phyloP scores from a whole-genome alignment of 176 grass and related monocot species.

The Oropetium thomaeum region DNA sequence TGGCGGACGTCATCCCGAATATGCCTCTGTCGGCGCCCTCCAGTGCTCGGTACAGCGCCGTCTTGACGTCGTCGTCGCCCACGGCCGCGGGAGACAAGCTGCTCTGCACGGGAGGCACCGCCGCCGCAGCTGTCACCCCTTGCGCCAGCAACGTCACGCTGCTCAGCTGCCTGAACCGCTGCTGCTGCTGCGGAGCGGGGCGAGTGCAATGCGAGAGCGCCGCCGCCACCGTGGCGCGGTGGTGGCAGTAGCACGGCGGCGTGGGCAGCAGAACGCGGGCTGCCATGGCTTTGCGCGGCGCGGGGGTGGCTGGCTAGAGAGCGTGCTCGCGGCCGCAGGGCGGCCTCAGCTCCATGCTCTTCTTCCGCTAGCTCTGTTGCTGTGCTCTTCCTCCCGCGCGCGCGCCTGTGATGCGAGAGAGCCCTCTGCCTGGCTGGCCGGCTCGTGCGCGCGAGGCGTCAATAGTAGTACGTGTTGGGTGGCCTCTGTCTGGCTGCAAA shows the following conservation, averaged over 20 bases:
- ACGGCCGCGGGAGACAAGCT: slow-evolving; percentile 9
- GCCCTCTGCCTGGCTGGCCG: background rate
- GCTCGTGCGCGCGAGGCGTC: background rate
- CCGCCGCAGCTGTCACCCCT: background rate
- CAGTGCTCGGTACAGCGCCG: slow-evolving; percentile 45
- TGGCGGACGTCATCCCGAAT: slow-evolving; percentile 69
- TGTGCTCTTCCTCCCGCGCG: background rate
- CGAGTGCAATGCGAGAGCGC: background rate
- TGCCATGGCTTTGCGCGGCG: slow-evolving; percentile 7
- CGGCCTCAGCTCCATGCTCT: slow-evolving; percentile 17
- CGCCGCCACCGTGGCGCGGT: background rate
- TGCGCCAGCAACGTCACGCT: background rate
- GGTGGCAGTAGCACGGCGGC: background rate
- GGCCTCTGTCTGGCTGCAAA: background rate
- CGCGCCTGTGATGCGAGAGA: background rate
- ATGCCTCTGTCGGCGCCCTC: slow-evolving; percentile 62
- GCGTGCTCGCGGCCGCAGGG: background rate
- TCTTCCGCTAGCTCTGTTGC: slow-evolving; percentile 5
- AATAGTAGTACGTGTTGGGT: slow-evolving; percentile 27
- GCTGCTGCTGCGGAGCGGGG: background rate
- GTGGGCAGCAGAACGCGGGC: background rate
- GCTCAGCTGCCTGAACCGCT: background rate
- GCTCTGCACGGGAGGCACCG: slow-evolving; percentile 31
- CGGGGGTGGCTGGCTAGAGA: background rate
- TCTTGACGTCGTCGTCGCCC: slow-evolving; percentile 47